Evolutionary conservation across 305 asterid genomes (phyloP).

Genomic region (Rubia tinctorum): DNA sequence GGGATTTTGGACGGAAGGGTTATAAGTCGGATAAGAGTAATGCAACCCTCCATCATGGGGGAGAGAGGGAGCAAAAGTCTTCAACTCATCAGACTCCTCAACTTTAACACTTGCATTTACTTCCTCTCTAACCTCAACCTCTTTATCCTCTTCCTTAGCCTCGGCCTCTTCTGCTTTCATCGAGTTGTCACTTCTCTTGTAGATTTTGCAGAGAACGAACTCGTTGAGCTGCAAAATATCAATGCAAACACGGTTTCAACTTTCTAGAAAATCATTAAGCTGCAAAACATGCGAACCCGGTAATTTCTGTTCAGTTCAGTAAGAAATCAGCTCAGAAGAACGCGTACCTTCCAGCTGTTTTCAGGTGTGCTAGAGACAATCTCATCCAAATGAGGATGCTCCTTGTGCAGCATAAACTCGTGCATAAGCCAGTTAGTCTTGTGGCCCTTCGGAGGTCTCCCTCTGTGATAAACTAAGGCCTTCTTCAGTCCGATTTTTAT

Average conservation of each 20-base stretch:
- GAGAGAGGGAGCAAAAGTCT: background rate
- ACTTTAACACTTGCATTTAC: background rate
- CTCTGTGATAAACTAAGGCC: constrained; percentile 20
- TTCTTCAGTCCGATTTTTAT: constrained; percentile 11
- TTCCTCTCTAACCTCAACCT: background rate
- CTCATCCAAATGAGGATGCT: background rate
- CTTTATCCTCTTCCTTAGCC: background rate
- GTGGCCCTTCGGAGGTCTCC: constrained; percentile 7
- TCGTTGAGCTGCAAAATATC: constrained; percentile 1
- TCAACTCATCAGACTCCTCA: background rate
- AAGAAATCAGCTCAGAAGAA: no score
- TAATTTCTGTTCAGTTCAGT: no score
- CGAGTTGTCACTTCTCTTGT: background rate
- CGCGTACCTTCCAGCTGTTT: background rate
- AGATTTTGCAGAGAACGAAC: background rate
- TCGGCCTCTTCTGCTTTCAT: background rate
- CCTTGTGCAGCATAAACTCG: constrained; percentile 6
- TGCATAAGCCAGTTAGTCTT: constrained; percentile 29
- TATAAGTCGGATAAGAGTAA: background rate
- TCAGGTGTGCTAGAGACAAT: background rate
- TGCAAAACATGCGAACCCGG: no score
- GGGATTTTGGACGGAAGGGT: background rate
- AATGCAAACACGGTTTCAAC: no score
- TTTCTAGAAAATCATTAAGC: no score
- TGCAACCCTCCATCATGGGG: background rate